Base-by-base conservation (phyloP, 2,329 filamentous ascomycete species). In the Talaromyces atroroseus region DNA sequence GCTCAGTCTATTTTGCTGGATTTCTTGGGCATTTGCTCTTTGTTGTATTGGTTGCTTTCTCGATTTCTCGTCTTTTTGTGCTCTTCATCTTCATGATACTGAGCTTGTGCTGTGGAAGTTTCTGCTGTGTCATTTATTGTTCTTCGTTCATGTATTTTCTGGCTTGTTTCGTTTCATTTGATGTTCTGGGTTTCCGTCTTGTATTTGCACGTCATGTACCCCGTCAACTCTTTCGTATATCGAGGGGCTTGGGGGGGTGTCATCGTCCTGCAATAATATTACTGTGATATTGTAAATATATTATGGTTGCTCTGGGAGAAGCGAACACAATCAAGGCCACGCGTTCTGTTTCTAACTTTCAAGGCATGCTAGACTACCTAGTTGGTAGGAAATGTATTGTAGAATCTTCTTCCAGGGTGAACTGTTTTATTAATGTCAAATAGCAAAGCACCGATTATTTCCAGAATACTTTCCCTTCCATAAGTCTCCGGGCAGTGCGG, bases 391-490 rank as follows among this genome's bases (percentile, higher is more conserved):
- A 5, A 29, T 29, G 26, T 29, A 29, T 8, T 29, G 8, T 29
- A 29, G 26, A 29, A 29, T n/a, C n/a, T 29, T 29, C 26, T 36
- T 5, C 8, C 6, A 32, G 11, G 6, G 29, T 11, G 29, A 11
- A 32, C 29, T 32, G 11, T n/a, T n/a, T n/a, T n/a, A n/a, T n/a
- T n/a, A n/a, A n/a, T n/a, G n/a, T n/a, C n/a, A n/a, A n/a, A n/a
- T n/a, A n/a, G n/a, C n/a, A n/a, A n/a, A n/a, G n/a, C 16, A 42
- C n/a, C 7, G 10, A 5, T 42, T 21, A 42, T 42, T 63, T 62
- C 75, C 73, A 76, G 57, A 71, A 77, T 1, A 80, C 70, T 38
- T 61, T 65, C 0, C 78, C 77, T 57, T 79, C 75, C 67, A 80
- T 78, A 46, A 79, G 58, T 57, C 76, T 66, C 42, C 78, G 71